Conservation (phyloP, 805 yeast genomes). For the Starmerella sp. region DNA sequence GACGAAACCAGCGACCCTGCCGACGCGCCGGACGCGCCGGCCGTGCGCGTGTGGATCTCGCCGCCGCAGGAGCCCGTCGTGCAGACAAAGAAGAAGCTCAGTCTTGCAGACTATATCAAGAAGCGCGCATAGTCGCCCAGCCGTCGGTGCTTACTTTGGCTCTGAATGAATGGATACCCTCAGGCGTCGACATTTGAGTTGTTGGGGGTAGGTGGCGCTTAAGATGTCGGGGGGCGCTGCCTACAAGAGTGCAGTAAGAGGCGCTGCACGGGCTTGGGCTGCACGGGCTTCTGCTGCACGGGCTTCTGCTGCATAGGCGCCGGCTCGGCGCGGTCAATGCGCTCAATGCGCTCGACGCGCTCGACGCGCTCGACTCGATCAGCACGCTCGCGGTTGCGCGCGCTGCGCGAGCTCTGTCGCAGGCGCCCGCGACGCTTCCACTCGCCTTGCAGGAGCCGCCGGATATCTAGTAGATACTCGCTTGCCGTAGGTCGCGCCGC, state of each 20-base stretch:
- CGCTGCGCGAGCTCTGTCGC: not conserved
- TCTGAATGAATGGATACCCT: too few species aligned
- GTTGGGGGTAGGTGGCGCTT: not conserved
- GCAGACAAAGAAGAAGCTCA: conserved; percentile 20
- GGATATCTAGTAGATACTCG: conserved; percentile 12
- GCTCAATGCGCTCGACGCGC: too few species aligned
- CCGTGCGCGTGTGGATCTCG: conserved; percentile 15
- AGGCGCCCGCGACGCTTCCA: not conserved
- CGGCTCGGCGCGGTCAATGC: too few species aligned
- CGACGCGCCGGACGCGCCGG: conserved; percentile 4
- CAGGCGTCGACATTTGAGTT: too few species aligned
- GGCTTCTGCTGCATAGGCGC: too few species aligned
- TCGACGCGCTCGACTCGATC: too few species aligned
- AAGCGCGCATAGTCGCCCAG: conserved; percentile 6
- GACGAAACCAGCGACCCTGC: not conserved
- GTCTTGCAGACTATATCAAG: conserved; percentile 21
- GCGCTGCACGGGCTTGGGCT: too few species aligned
- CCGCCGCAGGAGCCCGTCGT: conserved; percentile 8
- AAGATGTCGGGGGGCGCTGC: too few species aligned
- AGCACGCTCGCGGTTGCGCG: not conserved
- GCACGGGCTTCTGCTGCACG: too few species aligned
- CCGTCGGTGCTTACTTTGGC: too few species aligned
- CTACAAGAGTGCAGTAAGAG: too few species aligned
- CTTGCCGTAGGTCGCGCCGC: conserved; percentile 22
- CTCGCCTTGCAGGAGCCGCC: not conserved